Base-by-base conservation (phyloP, 345 rosid species). In the Anacardium occidentale region DNA sequence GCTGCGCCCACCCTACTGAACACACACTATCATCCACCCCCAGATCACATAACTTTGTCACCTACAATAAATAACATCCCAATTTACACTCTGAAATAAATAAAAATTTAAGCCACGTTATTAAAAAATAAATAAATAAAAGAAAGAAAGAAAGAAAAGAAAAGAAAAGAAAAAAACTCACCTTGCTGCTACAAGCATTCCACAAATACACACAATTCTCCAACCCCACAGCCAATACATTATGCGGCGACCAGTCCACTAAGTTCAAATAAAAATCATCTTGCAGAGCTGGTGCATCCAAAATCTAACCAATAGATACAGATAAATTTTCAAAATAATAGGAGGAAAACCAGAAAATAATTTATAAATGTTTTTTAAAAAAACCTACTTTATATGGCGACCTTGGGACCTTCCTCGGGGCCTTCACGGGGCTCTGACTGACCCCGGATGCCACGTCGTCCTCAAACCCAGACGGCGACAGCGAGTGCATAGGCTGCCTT, bases 141-240 rank as follows among this genome's bases (percentile, higher is more conserved):
- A 29, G 32, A 29, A 29, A 65, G 67, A 29, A 29, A 3, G 3
- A 34, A 70, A 34, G 42, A 56, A 37, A 29, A 29, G 32, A 29
- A 34, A 70, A 34, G 42, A 56, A 37, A 29, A 29, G 32, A 29
- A 29, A 65, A 69, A 29, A 29, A 3, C 79, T 77, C 70, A 94
- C 97, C 94, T 93, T 96, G 79, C 98, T 96, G 76, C 92, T 96
- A 77, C 90, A 89, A 83, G 99, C 99, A 90, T 96, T 96, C 99
- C 98, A 96, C 81, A 96, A 70, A 81, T 96, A 96, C 44, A 96
- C 99, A 67, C 99, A 96, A 76, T 87, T 93, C 40, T 88, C 98
- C 75, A 96, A 77, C 68, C 99, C 99, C 48, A 96, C 99, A 0
- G 98, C 93, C 71, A 93, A 79, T 66, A 96, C 97, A 72, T 96